Conservation (phyloP, 345 rosid genomes). For the Arabidopsis arenosa region DNA sequence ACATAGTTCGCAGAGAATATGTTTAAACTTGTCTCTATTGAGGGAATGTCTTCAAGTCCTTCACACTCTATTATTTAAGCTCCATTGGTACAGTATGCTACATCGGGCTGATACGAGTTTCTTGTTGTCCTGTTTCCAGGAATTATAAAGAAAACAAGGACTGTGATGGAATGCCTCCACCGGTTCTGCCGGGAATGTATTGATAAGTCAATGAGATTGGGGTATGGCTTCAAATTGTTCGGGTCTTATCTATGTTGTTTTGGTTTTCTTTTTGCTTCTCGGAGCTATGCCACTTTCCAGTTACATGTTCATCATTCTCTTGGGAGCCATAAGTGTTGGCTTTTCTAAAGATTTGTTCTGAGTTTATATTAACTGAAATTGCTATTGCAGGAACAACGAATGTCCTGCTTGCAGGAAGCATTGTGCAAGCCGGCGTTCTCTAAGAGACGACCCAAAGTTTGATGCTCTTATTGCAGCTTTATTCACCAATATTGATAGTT, state of each 20-base stretch:
- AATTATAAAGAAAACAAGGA: conserved; percentile 80
- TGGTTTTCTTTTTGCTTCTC: no score
- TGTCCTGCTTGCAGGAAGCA: conserved; percentile 90
- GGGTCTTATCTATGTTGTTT: not conserved
- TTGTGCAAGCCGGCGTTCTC: conserved; percentile 85
- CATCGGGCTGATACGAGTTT: conserved; percentile 1
- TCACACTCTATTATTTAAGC: not conserved
- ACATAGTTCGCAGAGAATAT: conserved; percentile 15
- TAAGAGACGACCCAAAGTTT: conserved; percentile 81
- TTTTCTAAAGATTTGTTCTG: conserved; percentile 21
- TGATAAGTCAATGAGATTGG: conserved; percentile 81
- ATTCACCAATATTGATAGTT: conserved; percentile 70
- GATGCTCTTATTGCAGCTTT: conserved; percentile 79
- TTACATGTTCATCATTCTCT: conserved; percentile 18
- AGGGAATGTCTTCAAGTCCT: not conserved
- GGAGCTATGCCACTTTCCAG: conserved; percentile 13
- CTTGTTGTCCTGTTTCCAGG: conserved; percentile 48
- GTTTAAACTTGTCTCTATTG: not conserved
- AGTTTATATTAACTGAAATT: conserved; percentile 4
- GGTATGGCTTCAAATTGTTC: conserved; percentile 48
- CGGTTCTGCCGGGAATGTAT: conserved; percentile 90
- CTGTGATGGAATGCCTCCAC: conserved; percentile 89
- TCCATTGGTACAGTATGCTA: not conserved
- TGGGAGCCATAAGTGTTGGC: conserved; percentile 26
- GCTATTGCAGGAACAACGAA: conserved; percentile 68